Base-by-base conservation (phyloP, 768 basidiomycete species). In the Mycena haematopus region DNA sequence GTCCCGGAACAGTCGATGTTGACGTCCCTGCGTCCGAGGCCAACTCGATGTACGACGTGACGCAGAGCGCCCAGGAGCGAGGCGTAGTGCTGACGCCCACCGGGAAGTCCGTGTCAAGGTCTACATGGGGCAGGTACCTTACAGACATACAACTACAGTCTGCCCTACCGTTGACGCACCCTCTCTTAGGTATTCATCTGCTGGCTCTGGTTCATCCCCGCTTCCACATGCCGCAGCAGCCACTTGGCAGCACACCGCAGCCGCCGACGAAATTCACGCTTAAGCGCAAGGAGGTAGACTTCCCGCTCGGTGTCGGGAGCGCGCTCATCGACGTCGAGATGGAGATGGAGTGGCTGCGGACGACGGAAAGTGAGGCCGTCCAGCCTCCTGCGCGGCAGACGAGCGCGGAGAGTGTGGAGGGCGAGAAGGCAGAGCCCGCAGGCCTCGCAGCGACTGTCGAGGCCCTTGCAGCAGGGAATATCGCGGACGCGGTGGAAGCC, bases 121-220 rank as follows among this genome's bases (percentile, higher is more conserved):
- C 27, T 92, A 87, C 73, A 82, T 87, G 76, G 90, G 90, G 45
- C 84, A 87, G 80, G 90, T 88, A 65, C 64, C 22, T 8, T 45
- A n/a, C 22, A 31, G 29, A 31, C 9, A 31, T 31, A 31, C 6
- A 9, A 31, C n/a, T 31, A 9, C 29, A 9, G 6, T 31, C 29
- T 31, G 29, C 29, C 9, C 29, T 9, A 31, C 29, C 29, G 29
- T 31, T 31, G 29, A 31, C 29, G 29, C 9, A 22, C 21, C 17
- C 21, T 56, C 60, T 25, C 59, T 17, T 42, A 93, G 83, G 80
- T 93, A 0, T 86, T 89, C 68, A 85, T 95, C 73, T 88, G 90
- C 33, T 95, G 93, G 93, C 71, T 88, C 52, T 95, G 93, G 93
- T 82, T 95, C 70, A 85, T 95, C 62, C 93, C 93, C 0, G 80